Evolutionary conservation across 1,284 basidiomycete genomes (phyloP), one percentile per base, ranked within the genome.

Genomic region (Mycena citricolor): DNA sequence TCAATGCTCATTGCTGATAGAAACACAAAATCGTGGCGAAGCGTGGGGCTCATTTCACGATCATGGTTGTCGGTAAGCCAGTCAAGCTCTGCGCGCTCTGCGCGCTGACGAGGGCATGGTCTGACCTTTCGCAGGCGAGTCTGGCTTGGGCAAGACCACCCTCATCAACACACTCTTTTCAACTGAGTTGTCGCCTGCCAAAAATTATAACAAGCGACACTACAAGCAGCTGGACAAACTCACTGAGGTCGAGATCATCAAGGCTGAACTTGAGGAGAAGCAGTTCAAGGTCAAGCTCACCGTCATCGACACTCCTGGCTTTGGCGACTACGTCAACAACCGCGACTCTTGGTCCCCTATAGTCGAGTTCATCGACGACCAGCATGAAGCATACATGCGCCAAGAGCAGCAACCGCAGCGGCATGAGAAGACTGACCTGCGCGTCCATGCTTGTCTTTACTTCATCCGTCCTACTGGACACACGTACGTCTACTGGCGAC

Each of bases 241-340:
- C 42, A 98, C 95, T 40, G 97, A 99, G 72, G 87, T 94, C 42
- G 92, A 95, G 62, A 94, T 95, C 47, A 90, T 94, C 74, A 94
- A 94, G 74, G 92, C 92, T 49, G 90, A 97, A 73, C 83, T 99
- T 23, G 97, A 99, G 70, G 95, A 99, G 73, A 93, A 97, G 67
- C 89, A 93, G 61, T 99, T 99, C 84, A 97, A 94, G 70, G 94
- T 97, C 75, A 98, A 98, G 79, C 83, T 99, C 52, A 95, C 90
- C 20, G 94, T 98, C 63, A 95, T 99, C 60, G 95, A 99, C 70
- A 98, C 94, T 17, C 95, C 95, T 49, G 95, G 95, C 14, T 99
- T 98, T 57, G 95, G 95, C 30, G 95, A 99, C 85, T 98, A 98
- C 62, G 94, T 99, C 72, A 98, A 99, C 86, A 99, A 99, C 81